Conservation (phyloP, 257 asterid species). For the Capsicum rhomboideum region DNA sequence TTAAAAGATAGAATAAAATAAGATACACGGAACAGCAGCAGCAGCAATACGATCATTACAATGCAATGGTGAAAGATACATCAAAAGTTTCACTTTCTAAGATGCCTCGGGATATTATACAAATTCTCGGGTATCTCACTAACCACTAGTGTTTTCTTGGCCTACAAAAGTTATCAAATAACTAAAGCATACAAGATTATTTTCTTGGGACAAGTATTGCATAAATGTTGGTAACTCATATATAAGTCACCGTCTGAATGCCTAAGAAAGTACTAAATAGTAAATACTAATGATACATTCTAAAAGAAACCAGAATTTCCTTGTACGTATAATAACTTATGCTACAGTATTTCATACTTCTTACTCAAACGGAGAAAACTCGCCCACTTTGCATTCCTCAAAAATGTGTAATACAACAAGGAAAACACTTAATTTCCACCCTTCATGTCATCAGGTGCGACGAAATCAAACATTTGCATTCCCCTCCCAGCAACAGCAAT, state of each 20-base stretch:
- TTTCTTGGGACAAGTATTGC: background rate
- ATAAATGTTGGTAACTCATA: background rate
- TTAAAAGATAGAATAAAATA: background rate
- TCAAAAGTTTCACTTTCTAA: background rate
- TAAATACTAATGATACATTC: background rate
- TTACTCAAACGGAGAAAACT: background rate
- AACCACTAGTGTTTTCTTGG: background rate
- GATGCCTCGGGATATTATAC: background rate
- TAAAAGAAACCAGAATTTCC: background rate
- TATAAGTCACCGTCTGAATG: background rate
- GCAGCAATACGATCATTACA: background rate
- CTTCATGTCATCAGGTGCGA: constrained; percentile 16
- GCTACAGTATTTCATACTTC: background rate
- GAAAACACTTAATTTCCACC: background rate
- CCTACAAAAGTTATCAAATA: background rate
- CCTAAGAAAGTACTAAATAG: background rate
- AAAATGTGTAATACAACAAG: background rate
- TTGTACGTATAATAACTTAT: background rate
- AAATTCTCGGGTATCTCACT: background rate
- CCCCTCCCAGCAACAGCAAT: constrained; percentile 96
- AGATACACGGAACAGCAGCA: background rate
- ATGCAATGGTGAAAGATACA: background rate
- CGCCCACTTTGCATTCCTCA: background rate
- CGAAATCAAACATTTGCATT: constrained; percentile 79
- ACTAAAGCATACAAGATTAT: background rate